These are phyloP conservation scores for Sorghum bicolor DNA, from an alignment of 176 grass and related monocot genomes.

Conservation along the genomic window Sorghum_bicolor_NCBIv3 NC_012872.2:65359501-65360000, in stretches of 20 bases:
- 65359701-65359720: neutral
- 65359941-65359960: slow-evolving; percentile 83
- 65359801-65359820: slow-evolving; percentile 31
- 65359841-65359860: slow-evolving; percentile 31
- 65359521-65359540: neutral
- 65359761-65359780: slow-evolving; percentile 7
- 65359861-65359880: neutral
- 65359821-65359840: neutral
- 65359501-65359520: neutral
- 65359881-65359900: slow-evolving; percentile 13
- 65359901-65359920: slow-evolving; percentile 51
- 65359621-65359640: neutral
- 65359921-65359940: slow-evolving; percentile 85
- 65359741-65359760: neutral
- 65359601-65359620: neutral
- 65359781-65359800: neutral
- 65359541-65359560: neutral
- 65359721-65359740: slow-evolving; percentile 15
- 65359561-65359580: neutral
- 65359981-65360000: slow-evolving; percentile 62
- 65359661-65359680: slow-evolving; percentile 8
- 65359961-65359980: slow-evolving; percentile 67
- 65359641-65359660: neutral
- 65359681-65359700: neutral
- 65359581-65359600: neutral